Conservation (phyloP, 225 moss, liverwort and hornwort genomes). For the Sphagnum contortum region DNA sequence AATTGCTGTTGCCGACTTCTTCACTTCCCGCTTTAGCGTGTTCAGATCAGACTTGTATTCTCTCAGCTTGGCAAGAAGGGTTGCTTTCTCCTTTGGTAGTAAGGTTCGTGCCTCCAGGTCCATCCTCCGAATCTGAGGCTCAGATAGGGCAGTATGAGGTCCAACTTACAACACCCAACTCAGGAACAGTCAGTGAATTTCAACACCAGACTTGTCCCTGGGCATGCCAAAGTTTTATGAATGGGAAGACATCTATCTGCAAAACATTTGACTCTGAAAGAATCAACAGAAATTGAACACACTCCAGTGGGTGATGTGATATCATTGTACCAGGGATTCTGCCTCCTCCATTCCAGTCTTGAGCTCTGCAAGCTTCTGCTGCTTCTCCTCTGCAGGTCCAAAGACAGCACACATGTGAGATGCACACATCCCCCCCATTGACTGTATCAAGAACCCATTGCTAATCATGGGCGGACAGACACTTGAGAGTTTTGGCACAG, state of each 20-base stretch:
- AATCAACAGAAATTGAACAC: not conserved
- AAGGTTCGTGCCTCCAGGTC: slow-evolving; percentile 77
- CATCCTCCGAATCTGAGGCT: slow-evolving; percentile 71
- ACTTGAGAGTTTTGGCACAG: not conserved
- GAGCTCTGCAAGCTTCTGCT: slow-evolving; percentile 79
- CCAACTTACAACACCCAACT: not conserved
- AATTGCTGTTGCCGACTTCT: slow-evolving; percentile 33
- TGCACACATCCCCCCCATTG: not conserved
- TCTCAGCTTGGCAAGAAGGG: slow-evolving; percentile 53
- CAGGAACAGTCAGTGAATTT: not conserved
- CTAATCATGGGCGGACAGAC: not conserved
- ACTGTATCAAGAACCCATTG: not conserved
- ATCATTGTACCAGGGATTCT: slow-evolving; percentile 56
- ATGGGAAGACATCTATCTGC: not conserved
- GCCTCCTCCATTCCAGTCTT: slow-evolving; percentile 80
- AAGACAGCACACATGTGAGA: not conserved
- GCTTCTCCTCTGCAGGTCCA: slow-evolving; percentile 56
- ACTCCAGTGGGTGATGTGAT: not conserved
- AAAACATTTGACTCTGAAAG: not conserved
- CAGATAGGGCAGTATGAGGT: not conserved
- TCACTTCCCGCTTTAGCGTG: slow-evolving; percentile 60
- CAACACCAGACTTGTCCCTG: not conserved
- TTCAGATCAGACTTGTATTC: slow-evolving; percentile 71
- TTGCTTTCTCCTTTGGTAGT: slow-evolving; percentile 47
- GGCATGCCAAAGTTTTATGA: not conserved